Base-by-base conservation (phyloP, 2,329 filamentous ascomycete genomes). In the Trichoderma sp. region DNA sequence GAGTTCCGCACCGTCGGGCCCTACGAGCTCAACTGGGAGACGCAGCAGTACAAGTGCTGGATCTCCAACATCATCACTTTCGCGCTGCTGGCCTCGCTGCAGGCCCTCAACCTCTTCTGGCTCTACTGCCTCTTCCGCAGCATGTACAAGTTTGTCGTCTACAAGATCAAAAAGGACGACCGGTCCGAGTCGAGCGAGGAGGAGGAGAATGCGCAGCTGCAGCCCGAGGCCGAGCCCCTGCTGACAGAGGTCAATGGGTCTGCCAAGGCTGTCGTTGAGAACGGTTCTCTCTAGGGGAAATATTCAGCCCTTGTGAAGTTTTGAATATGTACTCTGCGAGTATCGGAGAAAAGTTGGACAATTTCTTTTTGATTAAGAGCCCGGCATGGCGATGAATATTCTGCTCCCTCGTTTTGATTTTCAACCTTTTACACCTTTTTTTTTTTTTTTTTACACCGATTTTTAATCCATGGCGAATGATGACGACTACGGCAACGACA, bases 81-180 rank as follows among this genome's bases (percentile, higher is more conserved):
- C 11, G 73, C 76, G 5, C 84, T 94, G 24, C 84, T 94, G 5
- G 84, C 87, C 2, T 82, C 84, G 5, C 83, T 94, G 55, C 91
- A 94, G 79, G 86, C 87, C 1, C 84, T 94, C 63, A 94, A 94
- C 77, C 78, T 94, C 11, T 93, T 94, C 81, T 94, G 91, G 91
- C 85, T 93, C 69, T 91, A 89, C 81, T 88, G 90, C 78, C 93
- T 94, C 74, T 77, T 90, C 69, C 85, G 91, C 71, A 92, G 93
- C 71, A 89, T 90, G 54, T 91, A 89, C 74, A 85, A 90, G 67
- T 91, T 92, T 72, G 81, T 91, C 16, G 83, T 86, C 52, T 85
- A 85, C 74, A 84, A 86, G 55, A 83, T 84, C n/a, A 85, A 34
- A 39, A 86, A 89, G 63, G 91, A 94, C 75, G 91, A 93, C 70